Evolutionary conservation across 2,329 filamentous ascomycete species (phyloP).

Genomic region (Botryosphaeria dothidea): DNA sequence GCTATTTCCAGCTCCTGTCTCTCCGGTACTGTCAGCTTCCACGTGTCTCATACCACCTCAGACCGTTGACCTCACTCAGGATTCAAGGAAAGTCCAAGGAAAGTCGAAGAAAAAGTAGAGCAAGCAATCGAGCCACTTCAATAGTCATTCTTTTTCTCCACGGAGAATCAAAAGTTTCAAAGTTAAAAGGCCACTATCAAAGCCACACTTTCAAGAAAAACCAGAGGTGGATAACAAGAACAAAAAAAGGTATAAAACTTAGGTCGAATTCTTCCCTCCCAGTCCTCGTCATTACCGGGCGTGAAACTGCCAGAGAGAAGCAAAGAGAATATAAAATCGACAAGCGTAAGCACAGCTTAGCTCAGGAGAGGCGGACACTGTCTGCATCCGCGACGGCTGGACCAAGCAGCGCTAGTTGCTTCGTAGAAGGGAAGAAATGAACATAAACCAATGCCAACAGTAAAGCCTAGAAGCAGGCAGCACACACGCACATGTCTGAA

Average conservation of each 20-base stretch:
- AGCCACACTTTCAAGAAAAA: not conserved
- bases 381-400: slow-evolving; percentile 1
- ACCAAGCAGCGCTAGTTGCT: slow-evolving; percentile 6
- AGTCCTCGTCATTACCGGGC: not conserved
- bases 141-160: not conserved
- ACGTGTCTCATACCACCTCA: not conserved
- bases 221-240: not conserved
- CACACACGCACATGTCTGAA: not conserved
- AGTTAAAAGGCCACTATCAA: slow-evolving; percentile 15
- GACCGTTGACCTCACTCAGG: not conserved
- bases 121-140: not conserved
- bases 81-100: not conserved
- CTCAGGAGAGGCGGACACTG: slow-evolving; percentile 5
- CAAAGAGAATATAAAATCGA: not conserved
- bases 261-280: not conserved
- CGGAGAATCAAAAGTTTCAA: not conserved
- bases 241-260: slow-evolving; percentile 10
- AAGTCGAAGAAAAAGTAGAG: not conserved
- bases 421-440: not conserved
- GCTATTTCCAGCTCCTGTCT: not conserved
- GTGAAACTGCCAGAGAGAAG: not conserved
- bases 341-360: slow-evolving; percentile 11
- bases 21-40: not conserved
- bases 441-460: slow-evolving; percentile 3
- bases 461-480: not conserved